A percentile compares a stretch with the other conserved stretches of the same genome.
Evolutionary conservation across 202 grass and related monocot genomes (phyloP).

Genomic region (Zoysia matrella): DNA sequence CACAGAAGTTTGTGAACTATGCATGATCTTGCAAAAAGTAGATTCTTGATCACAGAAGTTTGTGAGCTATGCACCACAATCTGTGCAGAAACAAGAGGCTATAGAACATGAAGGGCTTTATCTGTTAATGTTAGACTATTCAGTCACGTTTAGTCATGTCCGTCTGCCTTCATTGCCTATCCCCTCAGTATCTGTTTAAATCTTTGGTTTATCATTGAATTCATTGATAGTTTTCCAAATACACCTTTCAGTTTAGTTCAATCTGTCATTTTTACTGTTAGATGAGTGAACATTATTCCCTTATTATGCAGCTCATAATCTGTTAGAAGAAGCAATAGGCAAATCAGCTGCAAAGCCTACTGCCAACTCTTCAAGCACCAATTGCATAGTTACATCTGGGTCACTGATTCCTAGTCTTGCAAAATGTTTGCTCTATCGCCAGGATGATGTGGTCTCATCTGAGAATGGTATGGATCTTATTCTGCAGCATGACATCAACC

Average conservation of each 20-base stretch:
- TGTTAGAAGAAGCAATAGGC: slow-evolving; percentile 74
- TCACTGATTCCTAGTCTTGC: slow-evolving; percentile 93
- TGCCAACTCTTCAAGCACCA: slow-evolving; percentile 51
- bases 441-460: slow-evolving; percentile 77
- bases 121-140: neutral
- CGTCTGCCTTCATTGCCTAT: neutral
- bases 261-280: neutral
- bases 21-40: no score
- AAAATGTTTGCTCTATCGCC: slow-evolving; percentile 89
- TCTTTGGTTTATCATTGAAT: neutral
- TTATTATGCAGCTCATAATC: slow-evolving; percentile 72
- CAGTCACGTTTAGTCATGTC: no score
- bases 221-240: neutral
- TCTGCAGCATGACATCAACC: neutral
- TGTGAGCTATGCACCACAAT: slow-evolving; percentile 1
- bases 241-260: neutral
- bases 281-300: neutral
- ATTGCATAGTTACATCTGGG: slow-evolving; percentile 91
- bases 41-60: slow-evolving; percentile 21
- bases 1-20: no score
- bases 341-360: slow-evolving; percentile 42
- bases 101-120: neutral
- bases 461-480: slow-evolving; percentile 68
- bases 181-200: neutral
- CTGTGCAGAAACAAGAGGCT: slow-evolving; percentile 4